Evolutionary conservation across 768 basidiomycete genomes (phyloP).

Genomic region (Imleria badia): DNA sequence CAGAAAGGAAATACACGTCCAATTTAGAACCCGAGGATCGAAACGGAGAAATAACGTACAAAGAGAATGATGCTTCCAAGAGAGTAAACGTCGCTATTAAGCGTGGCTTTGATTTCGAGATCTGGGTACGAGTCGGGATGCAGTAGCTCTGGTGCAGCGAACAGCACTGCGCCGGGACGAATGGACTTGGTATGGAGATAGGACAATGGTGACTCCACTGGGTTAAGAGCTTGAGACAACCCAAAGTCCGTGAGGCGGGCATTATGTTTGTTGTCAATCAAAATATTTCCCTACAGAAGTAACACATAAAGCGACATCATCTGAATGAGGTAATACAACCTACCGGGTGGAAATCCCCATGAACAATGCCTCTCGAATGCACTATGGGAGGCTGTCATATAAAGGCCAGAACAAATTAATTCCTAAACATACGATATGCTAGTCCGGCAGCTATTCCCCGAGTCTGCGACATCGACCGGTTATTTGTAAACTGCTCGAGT

Average conservation of each 20-base stretch:
- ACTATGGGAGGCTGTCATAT: background rate
- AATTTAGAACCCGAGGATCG: no score
- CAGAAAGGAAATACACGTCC: background rate
- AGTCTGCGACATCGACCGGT: background rate
- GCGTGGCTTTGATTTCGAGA: background rate
- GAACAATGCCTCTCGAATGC: background rate
- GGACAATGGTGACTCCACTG: background rate
- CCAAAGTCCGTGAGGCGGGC: slow-evolving; percentile 6
- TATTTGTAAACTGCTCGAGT: no score
- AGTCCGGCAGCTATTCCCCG: background rate
- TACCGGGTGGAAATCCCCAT: slow-evolving; percentile 9
- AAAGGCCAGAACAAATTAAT: background rate
- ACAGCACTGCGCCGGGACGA: background rate
- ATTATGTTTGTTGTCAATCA: background rate
- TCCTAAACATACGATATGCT: background rate
- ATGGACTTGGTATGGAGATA: background rate
- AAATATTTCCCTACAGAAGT: background rate
- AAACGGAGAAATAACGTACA: background rate
- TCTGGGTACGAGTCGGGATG: background rate
- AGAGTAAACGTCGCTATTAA: slow-evolving; percentile 1
- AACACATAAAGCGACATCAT: background rate
- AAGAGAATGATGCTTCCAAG: slow-evolving; percentile 6
- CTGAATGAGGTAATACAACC: background rate
- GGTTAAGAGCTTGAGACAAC: background rate
- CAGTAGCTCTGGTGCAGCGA: slow-evolving; percentile 5